phyloP scores from a whole-genome alignment of 2,329 filamentous ascomycete genomes.

The Beauveria sp. region DNA sequence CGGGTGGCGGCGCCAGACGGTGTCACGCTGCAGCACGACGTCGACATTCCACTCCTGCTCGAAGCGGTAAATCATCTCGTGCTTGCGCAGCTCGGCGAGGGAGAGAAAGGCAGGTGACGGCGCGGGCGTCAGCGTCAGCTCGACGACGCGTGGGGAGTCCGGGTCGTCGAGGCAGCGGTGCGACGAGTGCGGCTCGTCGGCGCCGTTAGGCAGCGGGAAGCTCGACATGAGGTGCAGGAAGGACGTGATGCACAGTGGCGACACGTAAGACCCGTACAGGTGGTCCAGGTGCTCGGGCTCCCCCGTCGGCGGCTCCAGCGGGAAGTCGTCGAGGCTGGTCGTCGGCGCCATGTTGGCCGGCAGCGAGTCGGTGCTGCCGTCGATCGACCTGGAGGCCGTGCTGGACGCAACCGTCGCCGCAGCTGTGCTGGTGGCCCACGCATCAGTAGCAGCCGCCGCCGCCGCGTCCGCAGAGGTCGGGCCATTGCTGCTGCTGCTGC shows the following conservation, averaged over 20 bases:
- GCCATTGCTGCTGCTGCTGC: conserved; percentile 17
- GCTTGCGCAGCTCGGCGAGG: conserved; percentile 64
- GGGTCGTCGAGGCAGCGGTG: conserved; percentile 58
- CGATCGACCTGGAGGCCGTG: conserved; percentile 19
- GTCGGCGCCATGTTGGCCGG: conserved; percentile 53
- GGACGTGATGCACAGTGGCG: conserved; percentile 56
- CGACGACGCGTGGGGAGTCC: conserved; percentile 55
- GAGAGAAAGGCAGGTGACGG: conserved; percentile 56
- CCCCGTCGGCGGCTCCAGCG: conserved; percentile 49
- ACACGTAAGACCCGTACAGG: conserved; percentile 59
- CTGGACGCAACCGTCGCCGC: not conserved
- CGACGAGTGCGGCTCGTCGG: conserved; percentile 49
- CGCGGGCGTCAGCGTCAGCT: conserved; percentile 55
- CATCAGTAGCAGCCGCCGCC: conserved; percentile 17
- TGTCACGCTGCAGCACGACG: conserved; percentile 68
- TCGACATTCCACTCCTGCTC: conserved; percentile 87
- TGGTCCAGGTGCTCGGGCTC: conserved; percentile 53
- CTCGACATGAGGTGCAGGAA: conserved; percentile 60
- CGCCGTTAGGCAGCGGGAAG: conserved; percentile 47
- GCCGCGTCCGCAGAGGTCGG: conserved; percentile 18
- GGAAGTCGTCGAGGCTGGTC: conserved; percentile 49
- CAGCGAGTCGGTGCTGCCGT: conserved; percentile 26
- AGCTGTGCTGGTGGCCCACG: conserved; percentile 14
- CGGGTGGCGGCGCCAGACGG: conserved; percentile 69
- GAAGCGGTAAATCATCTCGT: conserved; percentile 76